Percentiles rank a stretch among this genome's conserved stretches.
phyloP scores from a whole-genome alignment of 2,329 filamentous ascomycete genomes.

The Calonectria hongkongensis region DNA sequence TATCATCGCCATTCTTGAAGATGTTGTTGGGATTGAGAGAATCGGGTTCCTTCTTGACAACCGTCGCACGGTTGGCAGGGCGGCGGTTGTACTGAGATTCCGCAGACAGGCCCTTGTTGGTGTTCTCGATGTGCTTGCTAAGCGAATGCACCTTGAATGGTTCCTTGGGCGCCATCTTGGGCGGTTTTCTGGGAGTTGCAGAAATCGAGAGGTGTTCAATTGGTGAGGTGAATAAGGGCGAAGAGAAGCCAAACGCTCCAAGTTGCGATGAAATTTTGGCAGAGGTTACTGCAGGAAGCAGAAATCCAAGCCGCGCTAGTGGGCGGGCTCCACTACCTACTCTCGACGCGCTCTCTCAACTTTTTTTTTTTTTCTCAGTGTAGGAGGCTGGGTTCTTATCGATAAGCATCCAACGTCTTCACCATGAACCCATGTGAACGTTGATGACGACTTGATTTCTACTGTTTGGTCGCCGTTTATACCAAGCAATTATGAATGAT shows the following conservation, averaged over 20 bases:
- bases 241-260: constrained; percentile 44
- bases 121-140: constrained; percentile 61
- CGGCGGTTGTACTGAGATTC: constrained; percentile 59
- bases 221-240: constrained; percentile 41
- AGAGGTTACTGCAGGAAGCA: constrained; percentile 32
- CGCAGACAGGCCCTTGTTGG: constrained; percentile 60
- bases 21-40: constrained; percentile 51
- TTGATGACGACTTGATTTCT: constrained; percentile 3
- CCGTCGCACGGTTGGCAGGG: constrained; percentile 51
- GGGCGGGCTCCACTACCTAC: constrained; percentile 31
- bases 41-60: constrained; percentile 57
- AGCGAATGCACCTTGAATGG: constrained; percentile 62
- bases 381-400: constrained; percentile 43
- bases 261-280: constrained; percentile 55
- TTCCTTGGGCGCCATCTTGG: constrained; percentile 61
- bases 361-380: constrained; percentile 37
- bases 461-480: background rate
- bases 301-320: constrained; percentile 39
- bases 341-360: constrained; percentile 39
- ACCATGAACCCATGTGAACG: background rate
- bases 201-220: constrained; percentile 50
- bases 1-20: constrained; percentile 57
- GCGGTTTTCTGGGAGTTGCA: constrained; percentile 41
- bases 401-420: constrained; percentile 39
- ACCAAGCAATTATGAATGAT: constrained; percentile 35